Conservation (phyloP, 2,329 filamentous ascomycete species). For the Dactylonectria macrodidyma region DNA sequence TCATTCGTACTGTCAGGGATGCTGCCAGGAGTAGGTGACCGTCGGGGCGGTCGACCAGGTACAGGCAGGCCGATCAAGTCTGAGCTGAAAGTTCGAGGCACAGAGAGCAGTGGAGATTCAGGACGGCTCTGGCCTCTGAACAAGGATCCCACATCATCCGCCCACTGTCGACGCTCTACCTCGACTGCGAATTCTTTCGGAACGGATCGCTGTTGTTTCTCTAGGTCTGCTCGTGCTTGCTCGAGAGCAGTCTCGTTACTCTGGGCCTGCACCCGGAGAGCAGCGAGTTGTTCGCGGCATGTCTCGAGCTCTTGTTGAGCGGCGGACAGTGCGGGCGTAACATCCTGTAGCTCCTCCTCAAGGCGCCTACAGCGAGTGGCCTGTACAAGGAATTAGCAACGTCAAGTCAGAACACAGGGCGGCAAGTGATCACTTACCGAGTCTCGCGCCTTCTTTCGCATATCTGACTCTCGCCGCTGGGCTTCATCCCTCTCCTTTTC, state of each 20-base stretch:
- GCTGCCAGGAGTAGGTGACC: slow-evolving; percentile 62
- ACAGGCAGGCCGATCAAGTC: slow-evolving; percentile 66
- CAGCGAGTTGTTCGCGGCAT: slow-evolving; percentile 71
- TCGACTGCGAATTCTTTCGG: slow-evolving; percentile 55
- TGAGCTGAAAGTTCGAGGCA: slow-evolving; percentile 68
- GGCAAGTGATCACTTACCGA: slow-evolving; percentile 69
- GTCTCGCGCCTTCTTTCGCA: slow-evolving; percentile 91
- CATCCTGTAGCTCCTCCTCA: slow-evolving; percentile 87
- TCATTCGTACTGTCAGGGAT: slow-evolving; percentile 60
- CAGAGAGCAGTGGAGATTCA: slow-evolving; percentile 67
- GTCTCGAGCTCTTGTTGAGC: slow-evolving; percentile 75
- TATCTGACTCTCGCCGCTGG: slow-evolving; percentile 84
- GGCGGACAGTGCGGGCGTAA: slow-evolving; percentile 73
- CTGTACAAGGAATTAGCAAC: slow-evolving; percentile 56
- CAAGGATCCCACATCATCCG: slow-evolving; percentile 63
- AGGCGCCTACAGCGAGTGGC: slow-evolving; percentile 75
- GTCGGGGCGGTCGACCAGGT: slow-evolving; percentile 51
- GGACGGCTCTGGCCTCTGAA: slow-evolving; percentile 66
- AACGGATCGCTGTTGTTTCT: slow-evolving; percentile 60
- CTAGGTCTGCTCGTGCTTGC: slow-evolving; percentile 66
- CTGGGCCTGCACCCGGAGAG: slow-evolving; percentile 75
- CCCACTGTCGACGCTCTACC: slow-evolving; percentile 64
- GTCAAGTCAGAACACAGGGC: background rate
- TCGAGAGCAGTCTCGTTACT: slow-evolving; percentile 76
- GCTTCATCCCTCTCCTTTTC: slow-evolving; percentile 95